Conservation (phyloP, 129 eudicot genomes). For the Flaveria trinervia region DNA sequence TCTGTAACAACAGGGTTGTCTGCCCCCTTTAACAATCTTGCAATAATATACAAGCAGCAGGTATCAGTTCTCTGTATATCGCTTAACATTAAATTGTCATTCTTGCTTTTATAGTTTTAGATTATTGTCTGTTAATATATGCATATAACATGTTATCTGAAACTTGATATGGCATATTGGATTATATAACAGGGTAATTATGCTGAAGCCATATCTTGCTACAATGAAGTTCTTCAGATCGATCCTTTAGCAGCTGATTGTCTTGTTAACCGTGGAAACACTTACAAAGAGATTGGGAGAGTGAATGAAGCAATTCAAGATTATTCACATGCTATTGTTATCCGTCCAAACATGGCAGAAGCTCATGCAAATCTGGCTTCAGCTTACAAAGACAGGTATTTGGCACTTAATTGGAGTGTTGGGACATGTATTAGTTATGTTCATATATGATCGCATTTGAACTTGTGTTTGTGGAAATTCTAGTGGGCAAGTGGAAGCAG, state of each 20-base stretch:
- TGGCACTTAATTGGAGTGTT: not conserved
- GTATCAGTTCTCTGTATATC: constrained; percentile 33
- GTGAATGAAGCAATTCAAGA: constrained; percentile 97
- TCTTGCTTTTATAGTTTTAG: not conserved
- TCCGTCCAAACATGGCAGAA: constrained; percentile 90
- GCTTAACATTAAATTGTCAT: not conserved
- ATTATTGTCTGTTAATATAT: not conserved
- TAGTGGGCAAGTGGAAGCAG: constrained; percentile 86
- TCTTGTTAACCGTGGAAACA: constrained; percentile 89
- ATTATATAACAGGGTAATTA: constrained; percentile 69
- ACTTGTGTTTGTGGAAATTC: constrained; percentile 19
- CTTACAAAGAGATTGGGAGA: constrained; percentile 89
- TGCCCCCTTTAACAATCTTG: constrained; percentile 91
- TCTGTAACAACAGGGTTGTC: constrained; percentile 89
- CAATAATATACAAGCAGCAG: constrained; percentile 95
- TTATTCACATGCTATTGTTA: constrained; percentile 71
- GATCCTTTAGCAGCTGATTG: constrained; percentile 97
- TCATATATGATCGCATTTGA: not conserved
- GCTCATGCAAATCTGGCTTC: constrained; percentile 98
- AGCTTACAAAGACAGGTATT: constrained; percentile 93
- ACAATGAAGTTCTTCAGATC: constrained; percentile 82
- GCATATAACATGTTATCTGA: not conserved
- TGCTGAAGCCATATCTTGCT: constrained; percentile 90
- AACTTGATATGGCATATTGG: constrained; percentile 6
- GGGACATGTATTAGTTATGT: not conserved